phyloP scores from a whole-genome alignment of 2,329 filamentous ascomycete genomes.

The Daldinia eschscholtzii region DNA sequence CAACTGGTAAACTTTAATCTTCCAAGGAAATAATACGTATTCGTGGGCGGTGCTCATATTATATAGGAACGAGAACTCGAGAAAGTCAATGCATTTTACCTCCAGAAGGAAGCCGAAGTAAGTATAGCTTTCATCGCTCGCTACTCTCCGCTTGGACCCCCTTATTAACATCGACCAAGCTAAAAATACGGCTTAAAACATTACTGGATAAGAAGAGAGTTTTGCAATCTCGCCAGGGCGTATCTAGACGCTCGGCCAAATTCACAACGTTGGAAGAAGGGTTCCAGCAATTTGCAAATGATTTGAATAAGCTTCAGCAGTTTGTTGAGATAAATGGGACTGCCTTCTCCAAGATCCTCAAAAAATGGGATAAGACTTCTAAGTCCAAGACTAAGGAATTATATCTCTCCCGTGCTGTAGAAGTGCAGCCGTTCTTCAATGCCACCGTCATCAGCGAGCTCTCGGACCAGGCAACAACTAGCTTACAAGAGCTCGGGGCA shows the following conservation, averaged over 20 bases:
- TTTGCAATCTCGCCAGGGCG: constrained; percentile 82
- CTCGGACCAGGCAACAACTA: constrained; percentile 97
- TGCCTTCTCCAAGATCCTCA: constrained; percentile 97
- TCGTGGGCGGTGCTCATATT: constrained; percentile 55
- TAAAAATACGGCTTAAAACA: constrained; percentile 92
- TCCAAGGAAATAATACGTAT: constrained; percentile 11
- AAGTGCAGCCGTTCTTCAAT: constrained; percentile 98
- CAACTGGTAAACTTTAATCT: constrained; percentile 76
- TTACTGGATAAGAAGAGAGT: constrained; percentile 95
- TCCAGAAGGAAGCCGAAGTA: constrained; percentile 98
- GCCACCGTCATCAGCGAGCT: constrained; percentile 95
- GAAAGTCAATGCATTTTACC: constrained; percentile 97
- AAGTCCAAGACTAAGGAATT: constrained; percentile 99
- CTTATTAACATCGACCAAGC: constrained; percentile 63
- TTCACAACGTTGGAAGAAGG: constrained; percentile 96
- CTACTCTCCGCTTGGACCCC: not conserved
- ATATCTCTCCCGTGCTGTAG: constrained; percentile 93
- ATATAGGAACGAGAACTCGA: constrained; percentile 92
- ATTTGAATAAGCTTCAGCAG: constrained; percentile 97
- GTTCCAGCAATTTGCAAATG: constrained; percentile 96
- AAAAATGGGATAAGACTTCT: constrained; percentile 99
- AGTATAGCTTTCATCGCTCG: constrained; percentile 49
- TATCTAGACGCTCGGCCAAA: constrained; percentile 89
- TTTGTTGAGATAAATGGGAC: constrained; percentile 99
- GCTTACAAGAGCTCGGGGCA: constrained; percentile 90